A percentile compares a stretch with the other conserved stretches of the same genome.
Evolutionary conservation across 2,329 filamentous ascomycete species (phyloP).

Genomic region (Fusarium napiforme): DNA sequence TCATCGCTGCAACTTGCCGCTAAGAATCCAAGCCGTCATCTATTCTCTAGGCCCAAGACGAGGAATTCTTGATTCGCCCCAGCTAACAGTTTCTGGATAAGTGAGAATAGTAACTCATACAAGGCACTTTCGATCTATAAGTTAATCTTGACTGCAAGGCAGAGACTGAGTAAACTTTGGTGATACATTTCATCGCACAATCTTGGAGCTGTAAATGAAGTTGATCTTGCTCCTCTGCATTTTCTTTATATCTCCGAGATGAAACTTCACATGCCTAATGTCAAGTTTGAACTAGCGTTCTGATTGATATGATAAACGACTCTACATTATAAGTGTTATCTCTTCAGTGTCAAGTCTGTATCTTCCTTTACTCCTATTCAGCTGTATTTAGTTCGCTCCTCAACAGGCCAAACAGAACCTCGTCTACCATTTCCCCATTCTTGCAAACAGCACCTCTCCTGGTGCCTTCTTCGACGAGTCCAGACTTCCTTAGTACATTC

Average conservation of each 20-base stretch:
- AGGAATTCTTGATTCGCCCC: neutral
- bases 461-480: slow-evolving; percentile 58
- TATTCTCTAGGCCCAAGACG: neutral
- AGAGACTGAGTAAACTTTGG: neutral
- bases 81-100: neutral
- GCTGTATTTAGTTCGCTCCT: slow-evolving; percentile 47
- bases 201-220: neutral
- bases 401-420: slow-evolving; percentile 53
- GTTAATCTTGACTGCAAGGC: neutral
- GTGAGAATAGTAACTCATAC: neutral
- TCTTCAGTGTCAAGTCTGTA: neutral
- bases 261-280: neutral
- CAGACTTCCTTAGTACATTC: slow-evolving; percentile 55
- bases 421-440: slow-evolving; percentile 53
- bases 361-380: neutral
- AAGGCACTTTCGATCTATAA: neutral
- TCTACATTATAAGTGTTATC: neutral
- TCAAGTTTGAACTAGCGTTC: neutral
- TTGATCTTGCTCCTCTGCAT: neutral
- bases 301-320: neutral
- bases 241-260: neutral
- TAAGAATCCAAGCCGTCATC: slow-evolving; percentile 23
- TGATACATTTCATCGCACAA: neutral
- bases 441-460: slow-evolving; percentile 56
- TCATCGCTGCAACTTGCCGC: neutral